Base-by-base conservation (phyloP, 2,329 filamentous ascomycete species). In the Ceratocystis eucalypticola region DNA sequence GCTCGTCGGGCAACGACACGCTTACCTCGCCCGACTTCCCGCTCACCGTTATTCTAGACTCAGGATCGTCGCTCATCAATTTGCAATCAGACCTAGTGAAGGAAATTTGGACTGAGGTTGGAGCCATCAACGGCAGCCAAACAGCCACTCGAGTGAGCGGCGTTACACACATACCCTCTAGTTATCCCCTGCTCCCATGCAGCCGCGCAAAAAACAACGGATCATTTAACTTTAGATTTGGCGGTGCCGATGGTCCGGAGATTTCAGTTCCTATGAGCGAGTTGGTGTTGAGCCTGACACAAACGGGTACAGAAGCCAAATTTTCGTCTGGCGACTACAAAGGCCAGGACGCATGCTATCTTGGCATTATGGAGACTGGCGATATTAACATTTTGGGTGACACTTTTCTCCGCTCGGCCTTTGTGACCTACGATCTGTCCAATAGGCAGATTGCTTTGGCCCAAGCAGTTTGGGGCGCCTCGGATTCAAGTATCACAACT, bases 31-130 rank as follows among this genome's bases (percentile, higher is more conserved):
- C 68, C 1, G 64, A 74, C 17, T 77, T 77, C 50, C 79, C 84
- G 0, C 73, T 83, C n/a, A 76, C 82, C 3, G 87, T 85, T 2
- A 80, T 91, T 3, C 80, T 92, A 45, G 88, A 92, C 74, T 89
- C 87, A 0, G 88, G 88, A 46, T 88, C 85, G n/a, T 88, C 85
- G 2, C 77, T 89, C 68, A 86, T 81, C 70, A 89, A 88, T 71
- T 76, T 91, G 0, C 88, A 88, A 0, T 78, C 82, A 67, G 79
- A 83, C 64, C 74, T 91, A 57, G 81, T 81, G 1, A 69, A 74
- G 6, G 74, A 80, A 68, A 75, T 84, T 10, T 83, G 81, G 80
- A 71, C 75, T 8, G 82, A 84, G 70, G 79, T 81, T 4, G 83
- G 83, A 45, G 84, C 80, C 4, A 68, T 75, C 8, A 83, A 79